Evolutionary conservation across 2,329 filamentous ascomycete species (phyloP), one percentile per base, ranked within the genome.

Genomic region (Colletotrichum plurivorum): DNA sequence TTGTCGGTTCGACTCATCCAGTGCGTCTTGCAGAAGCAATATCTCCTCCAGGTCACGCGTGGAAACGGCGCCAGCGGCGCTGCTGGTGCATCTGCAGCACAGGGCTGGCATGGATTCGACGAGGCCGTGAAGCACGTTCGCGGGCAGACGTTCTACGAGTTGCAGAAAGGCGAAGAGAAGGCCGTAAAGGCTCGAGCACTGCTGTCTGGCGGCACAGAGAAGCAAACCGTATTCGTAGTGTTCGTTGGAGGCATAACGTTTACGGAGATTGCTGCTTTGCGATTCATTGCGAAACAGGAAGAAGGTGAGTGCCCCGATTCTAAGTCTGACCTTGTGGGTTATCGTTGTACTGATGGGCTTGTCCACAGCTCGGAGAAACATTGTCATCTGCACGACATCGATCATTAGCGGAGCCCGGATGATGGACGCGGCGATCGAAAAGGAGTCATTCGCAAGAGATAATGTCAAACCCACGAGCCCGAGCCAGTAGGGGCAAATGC

Each of bases 191-290:
- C 95, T 16, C 87, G 94, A 65, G 92, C 94, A 69, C 88, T 97
- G 27, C 84, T 99, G 46, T 93, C 94, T 54, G 94, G 94, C 0
- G 90, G 85, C 56, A 88, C 88, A 16, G 89, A 89, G 58, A 91
- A 90, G 78, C 97, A 97, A 84, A 95, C 93, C 0, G 92, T 97
- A 0, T 93, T 98, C 76, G 91, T 99, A n/a, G 97, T 98, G 74
- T 98, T 98, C 81, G 84, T 99, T 18, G 96, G 96, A n/a, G 97
- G 96, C 2, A 93, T 99, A 63, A 98, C 94, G 0, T 97, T 97
- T 77, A 95, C 96, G 0, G 96, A 99, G 81, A 95, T 99, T 78
- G 94, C 97, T 48, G 96, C 97, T 20, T 79, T 99, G 77, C 88
- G 97, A 63, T 98, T 97, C 78, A 92, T 99, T 73, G 94, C 93